Percentiles rank a stretch among this genome's conserved stretches.
Conservation (phyloP, 768 basidiomycete species). For the Tulasnella sp. region DNA sequence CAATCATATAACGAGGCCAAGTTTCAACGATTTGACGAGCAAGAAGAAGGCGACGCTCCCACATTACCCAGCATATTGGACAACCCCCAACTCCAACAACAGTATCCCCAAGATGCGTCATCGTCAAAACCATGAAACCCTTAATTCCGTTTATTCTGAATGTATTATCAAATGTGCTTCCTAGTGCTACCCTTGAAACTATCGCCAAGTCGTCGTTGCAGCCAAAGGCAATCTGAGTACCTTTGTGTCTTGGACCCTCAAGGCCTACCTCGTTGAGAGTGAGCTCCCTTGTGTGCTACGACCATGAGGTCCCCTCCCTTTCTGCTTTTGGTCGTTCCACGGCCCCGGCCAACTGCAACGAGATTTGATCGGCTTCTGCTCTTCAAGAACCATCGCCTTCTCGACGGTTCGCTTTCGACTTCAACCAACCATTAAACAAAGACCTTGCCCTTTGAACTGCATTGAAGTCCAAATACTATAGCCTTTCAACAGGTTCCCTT, state of each 20-base stretch:
- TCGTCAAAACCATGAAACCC: not conserved
- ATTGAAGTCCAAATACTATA: too few species aligned
- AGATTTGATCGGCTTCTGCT: not conserved
- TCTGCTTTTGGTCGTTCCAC: not conserved
- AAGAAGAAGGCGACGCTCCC: slow-evolving; percentile 18
- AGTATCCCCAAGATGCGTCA: not conserved
- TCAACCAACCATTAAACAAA: too few species aligned
- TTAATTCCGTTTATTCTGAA: not conserved
- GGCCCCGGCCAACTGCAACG: not conserved
- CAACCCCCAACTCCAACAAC: not conserved
- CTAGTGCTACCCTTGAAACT: not conserved
- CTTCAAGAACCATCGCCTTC: not conserved
- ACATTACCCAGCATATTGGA: slow-evolving; percentile 2
- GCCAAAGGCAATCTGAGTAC: not conserved
- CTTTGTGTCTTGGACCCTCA: not conserved
- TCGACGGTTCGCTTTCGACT: not conserved
- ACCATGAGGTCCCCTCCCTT: slow-evolving; percentile 2
- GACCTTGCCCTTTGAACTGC: too few species aligned
- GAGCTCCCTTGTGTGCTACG: not conserved
- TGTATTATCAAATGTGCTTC: not conserved
- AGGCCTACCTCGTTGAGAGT: not conserved
- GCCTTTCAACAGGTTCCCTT: too few species aligned
- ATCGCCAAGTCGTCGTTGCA: not conserved
- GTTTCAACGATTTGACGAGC: slow-evolving; percentile 69
- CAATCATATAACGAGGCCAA: slow-evolving; percentile 52